Base-by-base conservation (phyloP, 148 eudicot genomes). In the Beta vulgaris region DNA sequence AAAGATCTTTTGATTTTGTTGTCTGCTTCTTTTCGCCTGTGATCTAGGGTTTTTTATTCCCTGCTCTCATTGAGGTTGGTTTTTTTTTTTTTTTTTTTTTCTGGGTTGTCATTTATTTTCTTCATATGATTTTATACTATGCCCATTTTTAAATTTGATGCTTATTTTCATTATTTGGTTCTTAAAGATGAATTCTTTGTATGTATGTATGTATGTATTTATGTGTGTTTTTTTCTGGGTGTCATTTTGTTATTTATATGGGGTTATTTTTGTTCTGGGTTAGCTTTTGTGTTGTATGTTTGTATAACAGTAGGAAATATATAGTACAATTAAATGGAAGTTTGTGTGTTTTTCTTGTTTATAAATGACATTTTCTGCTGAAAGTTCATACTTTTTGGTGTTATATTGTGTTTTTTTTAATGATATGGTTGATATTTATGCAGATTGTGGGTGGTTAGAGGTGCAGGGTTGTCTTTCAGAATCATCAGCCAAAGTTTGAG, bases 11-110 rank as follows among this genome's bases (percentile, higher is more conserved):
- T 18, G 12, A 12, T 57, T 65, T 28, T 15, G 2, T 44, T 68
- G 18, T 55, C 51, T 39, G 51, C 61, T 39, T n/a, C 65, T 54
- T 55, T 76, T 72, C 51, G 54, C 77, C 73, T 76, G 53, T 76
- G 63, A 71, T 76, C 77, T 75, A 70, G 79, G 79, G 67, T 70
- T 75, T 9, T 71, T 62, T 70, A 31, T 76, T 75, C 76, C 72
- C 76, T 80, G 60, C 53, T 71, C 79, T 80, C 49, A 65, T 15
- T 37, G 28, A 71, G 83, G 82, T 74, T 40, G 18, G 48, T 70
- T 36, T 4, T 40, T 51, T 63, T 23, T 42, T 62, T 44, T n/a
- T 57, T 2, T 68, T 63, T 48, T 54, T 58, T 5, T 77, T 15
- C 5, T 19, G 8, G 8, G 34, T 44, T 21, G 34, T 19, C 7